Evolutionary conservation across 768 basidiomycete species (phyloP).

Genomic region (Russula emetica): DNA sequence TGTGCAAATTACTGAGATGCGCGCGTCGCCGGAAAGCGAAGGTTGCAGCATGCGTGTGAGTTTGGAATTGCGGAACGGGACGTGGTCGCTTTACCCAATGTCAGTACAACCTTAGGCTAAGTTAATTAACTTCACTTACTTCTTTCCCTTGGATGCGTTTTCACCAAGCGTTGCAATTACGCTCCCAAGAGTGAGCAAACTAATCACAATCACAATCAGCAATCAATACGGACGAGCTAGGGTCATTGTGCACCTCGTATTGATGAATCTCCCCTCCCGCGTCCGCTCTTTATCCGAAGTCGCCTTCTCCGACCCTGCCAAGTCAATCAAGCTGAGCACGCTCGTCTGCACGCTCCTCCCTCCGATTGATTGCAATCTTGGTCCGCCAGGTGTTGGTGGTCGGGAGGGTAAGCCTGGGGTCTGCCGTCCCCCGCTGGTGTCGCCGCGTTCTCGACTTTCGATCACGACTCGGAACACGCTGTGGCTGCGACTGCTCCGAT

Average conservation of each 20-base stretch:
- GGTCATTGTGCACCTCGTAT: constrained; percentile 58
- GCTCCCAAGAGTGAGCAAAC: constrained; percentile 85
- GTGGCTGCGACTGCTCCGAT: constrained; percentile 89
- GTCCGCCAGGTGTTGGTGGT: constrained; percentile 53
- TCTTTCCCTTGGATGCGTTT: constrained; percentile 73
- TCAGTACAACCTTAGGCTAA: constrained; percentile 7
- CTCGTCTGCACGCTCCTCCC: constrained; percentile 76
- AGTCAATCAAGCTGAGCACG: constrained; percentile 83
- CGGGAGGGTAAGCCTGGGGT: constrained; percentile 47
- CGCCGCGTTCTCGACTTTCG: constrained; percentile 74
- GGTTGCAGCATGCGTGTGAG: constrained; percentile 92
- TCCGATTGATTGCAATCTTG: constrained; percentile 69
- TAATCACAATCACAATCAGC: constrained; percentile 33
- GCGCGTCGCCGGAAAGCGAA: constrained; percentile 90
- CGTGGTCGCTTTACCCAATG: constrained; percentile 60
- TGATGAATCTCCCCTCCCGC: constrained; percentile 96
- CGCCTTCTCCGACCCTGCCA: constrained; percentile 95
- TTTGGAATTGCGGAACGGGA: constrained; percentile 94
- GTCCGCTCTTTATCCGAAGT: constrained; percentile 94
- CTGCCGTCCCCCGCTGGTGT: constrained; percentile 44
- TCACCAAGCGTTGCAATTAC: constrained; percentile 92
- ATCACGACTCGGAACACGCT: constrained; percentile 91
- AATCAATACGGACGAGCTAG: not conserved
- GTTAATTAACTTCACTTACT: constrained; percentile 36
- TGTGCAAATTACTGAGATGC: constrained; percentile 94